Percentiles rank a stretch among this genome's conserved stretches.
Conservation (phyloP, 495 filamentous ascomycete genomes). For the Ascodesmis nigricans region DNA sequence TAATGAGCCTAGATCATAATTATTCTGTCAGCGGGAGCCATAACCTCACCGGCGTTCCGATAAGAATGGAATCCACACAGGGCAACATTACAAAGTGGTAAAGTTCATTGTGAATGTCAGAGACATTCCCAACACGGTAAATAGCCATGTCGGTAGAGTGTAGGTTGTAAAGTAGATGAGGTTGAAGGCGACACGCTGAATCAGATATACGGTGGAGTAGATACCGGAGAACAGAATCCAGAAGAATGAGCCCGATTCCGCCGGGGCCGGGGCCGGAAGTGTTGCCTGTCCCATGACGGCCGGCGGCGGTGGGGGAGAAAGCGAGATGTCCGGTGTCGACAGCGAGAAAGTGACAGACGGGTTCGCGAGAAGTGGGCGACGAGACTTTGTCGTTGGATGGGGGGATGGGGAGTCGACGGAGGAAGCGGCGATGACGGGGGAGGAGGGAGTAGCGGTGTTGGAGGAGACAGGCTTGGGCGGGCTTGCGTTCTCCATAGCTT, state of each 20-base stretch:
- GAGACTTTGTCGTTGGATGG: too few species aligned
- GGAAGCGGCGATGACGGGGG: too few species aligned
- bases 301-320: too few species aligned
- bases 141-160: constrained; percentile 70
- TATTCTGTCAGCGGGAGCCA: constrained; percentile 9
- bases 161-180: constrained; percentile 67
- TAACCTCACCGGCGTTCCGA: constrained; percentile 8
- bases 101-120: constrained; percentile 96
- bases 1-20: constrained; percentile 39
- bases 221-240: constrained; percentile 23
- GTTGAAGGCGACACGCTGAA: constrained; percentile 65
- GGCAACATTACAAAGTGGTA: constrained; percentile 35
- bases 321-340: too few species aligned
- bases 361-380: too few species aligned
- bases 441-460: too few species aligned
- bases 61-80: constrained; percentile 31
- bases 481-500: too few species aligned
- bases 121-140: constrained; percentile 85
- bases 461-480: too few species aligned
- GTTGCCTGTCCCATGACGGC: too few species aligned
- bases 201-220: constrained; percentile 34
- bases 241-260: constrained; percentile 10
- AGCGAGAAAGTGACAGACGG: too few species aligned
- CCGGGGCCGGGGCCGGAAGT: background rate
- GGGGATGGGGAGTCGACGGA: too few species aligned